Conservation (phyloP, 2,329 filamentous ascomycete genomes). For the Epichloe coenophiala region DNA sequence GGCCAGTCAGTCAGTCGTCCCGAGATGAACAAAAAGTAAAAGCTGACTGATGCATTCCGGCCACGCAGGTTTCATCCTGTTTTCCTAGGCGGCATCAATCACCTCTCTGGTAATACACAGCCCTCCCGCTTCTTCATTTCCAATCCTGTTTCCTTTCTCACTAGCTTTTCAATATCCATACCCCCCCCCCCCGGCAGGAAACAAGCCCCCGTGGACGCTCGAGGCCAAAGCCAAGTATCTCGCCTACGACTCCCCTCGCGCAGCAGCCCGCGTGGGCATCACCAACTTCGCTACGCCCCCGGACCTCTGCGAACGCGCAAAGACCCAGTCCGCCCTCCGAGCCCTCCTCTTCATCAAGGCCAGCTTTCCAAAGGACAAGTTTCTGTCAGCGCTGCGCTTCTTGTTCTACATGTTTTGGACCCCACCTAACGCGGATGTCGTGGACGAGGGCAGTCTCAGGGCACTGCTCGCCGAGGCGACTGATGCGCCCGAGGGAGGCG, state of each 20-base stretch:
- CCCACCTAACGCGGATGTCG: slow-evolving; percentile 42
- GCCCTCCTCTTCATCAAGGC: slow-evolving; percentile 53
- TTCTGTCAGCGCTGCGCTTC: slow-evolving; percentile 38
- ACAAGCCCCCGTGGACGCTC: slow-evolving; percentile 61
- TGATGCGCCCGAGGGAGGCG: slow-evolving; percentile 10
- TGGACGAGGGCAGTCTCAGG: slow-evolving; percentile 39
- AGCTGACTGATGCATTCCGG: neutral
- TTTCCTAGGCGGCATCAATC: slow-evolving; percentile 56
- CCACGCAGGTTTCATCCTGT: slow-evolving; percentile 51
- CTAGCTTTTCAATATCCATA: too few relatives aligned
- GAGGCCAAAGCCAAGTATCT: slow-evolving; percentile 53
- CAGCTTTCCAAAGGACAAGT: slow-evolving; percentile 33
- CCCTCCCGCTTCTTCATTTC: neutral
- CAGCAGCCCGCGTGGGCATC: slow-evolving; percentile 24
- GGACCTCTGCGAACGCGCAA: slow-evolving; percentile 29
- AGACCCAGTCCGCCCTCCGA: slow-evolving; percentile 45
- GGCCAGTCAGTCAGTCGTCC: slow-evolving; percentile 10
- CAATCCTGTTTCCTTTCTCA: neutral
- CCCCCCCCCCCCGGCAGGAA: slow-evolving; percentile 34
- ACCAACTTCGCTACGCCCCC: slow-evolving; percentile 23
- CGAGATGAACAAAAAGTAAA: neutral
- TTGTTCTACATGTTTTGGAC: slow-evolving; percentile 52
- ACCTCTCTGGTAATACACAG: slow-evolving; percentile 33
- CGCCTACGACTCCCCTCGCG: slow-evolving; percentile 25
- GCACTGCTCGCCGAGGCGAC: slow-evolving; percentile 21